These are phyloP conservation scores for Candida boleticola DNA, from an alignment of 805 yeast species.

Conservation along the genomic window DNA sequence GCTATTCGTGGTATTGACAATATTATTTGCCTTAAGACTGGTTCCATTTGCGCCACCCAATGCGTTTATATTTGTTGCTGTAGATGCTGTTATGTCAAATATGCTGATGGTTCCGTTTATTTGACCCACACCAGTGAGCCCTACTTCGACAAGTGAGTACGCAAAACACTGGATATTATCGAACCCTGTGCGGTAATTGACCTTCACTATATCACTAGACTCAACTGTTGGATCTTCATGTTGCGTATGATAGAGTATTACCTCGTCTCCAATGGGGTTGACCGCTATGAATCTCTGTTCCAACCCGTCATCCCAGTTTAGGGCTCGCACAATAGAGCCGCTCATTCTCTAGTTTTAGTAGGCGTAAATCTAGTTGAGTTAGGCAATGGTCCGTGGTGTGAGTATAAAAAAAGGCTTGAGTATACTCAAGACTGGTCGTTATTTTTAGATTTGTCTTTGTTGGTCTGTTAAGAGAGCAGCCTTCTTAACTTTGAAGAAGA, in stretches of 20 bases:
- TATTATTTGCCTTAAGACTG: too few relatives aligned
- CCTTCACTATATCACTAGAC: slow-evolving; percentile 47
- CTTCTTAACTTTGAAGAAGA: too few relatives aligned
- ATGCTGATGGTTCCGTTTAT: slow-evolving; percentile 64
- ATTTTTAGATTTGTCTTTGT: too few relatives aligned
- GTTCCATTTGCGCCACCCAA: neutral
- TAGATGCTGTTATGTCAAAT: slow-evolving; percentile 52
- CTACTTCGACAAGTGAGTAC: slow-evolving; percentile 53
- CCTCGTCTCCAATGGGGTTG: slow-evolving; percentile 79
- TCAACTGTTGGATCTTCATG: slow-evolving; percentile 47
- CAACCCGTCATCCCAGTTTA: slow-evolving; percentile 56
- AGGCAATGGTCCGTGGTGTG: too few relatives aligned
- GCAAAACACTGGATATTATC: slow-evolving; percentile 66
- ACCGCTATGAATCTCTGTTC: slow-evolving; percentile 64
- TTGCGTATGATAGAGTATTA: slow-evolving; percentile 58
- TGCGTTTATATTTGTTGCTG: slow-evolving; percentile 10
- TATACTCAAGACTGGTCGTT: too few relatives aligned
- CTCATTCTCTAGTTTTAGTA: slow-evolving; percentile 52
- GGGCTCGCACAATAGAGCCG: slow-evolving; percentile 58
- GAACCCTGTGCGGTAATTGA: slow-evolving; percentile 60
- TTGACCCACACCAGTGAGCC: slow-evolving; percentile 72
- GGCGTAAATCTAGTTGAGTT: too few relatives aligned
- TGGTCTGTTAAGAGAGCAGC: too few relatives aligned
- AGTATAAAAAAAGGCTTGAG: too few relatives aligned
- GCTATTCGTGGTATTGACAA: neutral